phyloP scores from a whole-genome alignment of 306 rosid species.

The Acacia crassicarpa region DNA sequence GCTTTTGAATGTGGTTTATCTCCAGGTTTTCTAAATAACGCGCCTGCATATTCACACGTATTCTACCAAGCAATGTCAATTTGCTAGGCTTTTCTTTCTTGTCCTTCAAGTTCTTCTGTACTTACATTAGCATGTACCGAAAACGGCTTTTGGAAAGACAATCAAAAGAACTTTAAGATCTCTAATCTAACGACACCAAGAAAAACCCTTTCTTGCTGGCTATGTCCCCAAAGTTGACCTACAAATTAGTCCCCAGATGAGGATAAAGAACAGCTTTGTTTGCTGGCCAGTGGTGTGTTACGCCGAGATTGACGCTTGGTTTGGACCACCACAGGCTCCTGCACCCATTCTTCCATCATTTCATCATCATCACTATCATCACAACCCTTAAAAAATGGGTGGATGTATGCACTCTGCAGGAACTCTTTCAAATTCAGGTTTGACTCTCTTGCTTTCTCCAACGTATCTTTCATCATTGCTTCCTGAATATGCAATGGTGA shows the following conservation, averaged over 20 bases:
- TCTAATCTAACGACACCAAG: neutral
- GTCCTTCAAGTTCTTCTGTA: constrained; percentile 17
- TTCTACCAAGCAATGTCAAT: neutral
- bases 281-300: constrained; percentile 76
- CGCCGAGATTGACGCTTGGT: constrained; percentile 71
- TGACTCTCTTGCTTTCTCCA: constrained; percentile 86
- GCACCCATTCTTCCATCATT: constrained; percentile 35
- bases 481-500: constrained; percentile 49
- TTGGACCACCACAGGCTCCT: constrained; percentile 61
- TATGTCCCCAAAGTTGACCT: neutral
- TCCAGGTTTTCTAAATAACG: neutral
- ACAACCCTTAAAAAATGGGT: constrained; percentile 73
- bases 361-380: constrained; percentile 60
- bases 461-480: constrained; percentile 92
- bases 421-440: constrained; percentile 77
- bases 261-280: constrained; percentile 51
- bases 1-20: too few species aligned
- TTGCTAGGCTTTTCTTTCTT: neutral
- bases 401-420: constrained; percentile 75
- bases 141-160: neutral
- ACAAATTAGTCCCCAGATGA: constrained; percentile 23
- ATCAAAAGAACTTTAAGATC: neutral
- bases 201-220: neutral
- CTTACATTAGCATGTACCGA: neutral
- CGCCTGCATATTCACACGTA: neutral